phyloP scores from a whole-genome alignment of 768 basidiomycete genomes.

The Boletellus ananas region DNA sequence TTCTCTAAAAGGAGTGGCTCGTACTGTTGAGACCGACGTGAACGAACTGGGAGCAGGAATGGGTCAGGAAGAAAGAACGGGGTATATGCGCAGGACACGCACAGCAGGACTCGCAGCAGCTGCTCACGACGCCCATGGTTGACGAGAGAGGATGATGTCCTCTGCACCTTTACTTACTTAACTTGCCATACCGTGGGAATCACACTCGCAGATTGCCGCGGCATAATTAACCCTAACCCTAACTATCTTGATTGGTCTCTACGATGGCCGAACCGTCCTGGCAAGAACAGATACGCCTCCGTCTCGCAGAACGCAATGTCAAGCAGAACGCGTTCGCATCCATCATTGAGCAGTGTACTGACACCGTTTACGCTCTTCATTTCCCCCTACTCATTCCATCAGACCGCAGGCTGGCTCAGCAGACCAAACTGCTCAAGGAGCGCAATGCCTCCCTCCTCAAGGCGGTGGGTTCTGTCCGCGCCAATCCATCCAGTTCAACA shows the following conservation, averaged over 20 bases:
- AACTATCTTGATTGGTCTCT: background rate
- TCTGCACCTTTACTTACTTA: background rate
- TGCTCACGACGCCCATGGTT: constrained; percentile 69
- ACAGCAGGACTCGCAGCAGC: constrained; percentile 86
- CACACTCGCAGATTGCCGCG: constrained; percentile 20
- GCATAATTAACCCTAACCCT: constrained; percentile 27
- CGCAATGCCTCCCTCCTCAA: constrained; percentile 86
- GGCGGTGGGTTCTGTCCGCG: constrained; percentile 71
- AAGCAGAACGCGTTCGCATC: constrained; percentile 77
- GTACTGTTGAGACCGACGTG: constrained; percentile 81
- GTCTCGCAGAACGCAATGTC: constrained; percentile 80
- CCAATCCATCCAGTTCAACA: constrained; percentile 58
- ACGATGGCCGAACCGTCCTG: constrained; percentile 79
- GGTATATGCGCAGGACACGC: constrained; percentile 30
- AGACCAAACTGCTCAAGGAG: constrained; percentile 88
- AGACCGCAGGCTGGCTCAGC: constrained; percentile 92
- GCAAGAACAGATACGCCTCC: constrained; percentile 77
- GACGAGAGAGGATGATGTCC: background rate
- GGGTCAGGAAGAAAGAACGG: constrained; percentile 9
- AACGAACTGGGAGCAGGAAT: constrained; percentile 52
- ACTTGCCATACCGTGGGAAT: constrained; percentile 21
- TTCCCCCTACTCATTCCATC: constrained; percentile 18
- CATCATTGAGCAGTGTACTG: constrained; percentile 90
- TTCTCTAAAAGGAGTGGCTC: constrained; percentile 86
- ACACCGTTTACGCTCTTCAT: background rate